Evolutionary conservation across 2,329 filamentous ascomycete species (phyloP), one percentile per base, ranked within the genome.

Genomic region (Rhynchosporium agropyri): DNA sequence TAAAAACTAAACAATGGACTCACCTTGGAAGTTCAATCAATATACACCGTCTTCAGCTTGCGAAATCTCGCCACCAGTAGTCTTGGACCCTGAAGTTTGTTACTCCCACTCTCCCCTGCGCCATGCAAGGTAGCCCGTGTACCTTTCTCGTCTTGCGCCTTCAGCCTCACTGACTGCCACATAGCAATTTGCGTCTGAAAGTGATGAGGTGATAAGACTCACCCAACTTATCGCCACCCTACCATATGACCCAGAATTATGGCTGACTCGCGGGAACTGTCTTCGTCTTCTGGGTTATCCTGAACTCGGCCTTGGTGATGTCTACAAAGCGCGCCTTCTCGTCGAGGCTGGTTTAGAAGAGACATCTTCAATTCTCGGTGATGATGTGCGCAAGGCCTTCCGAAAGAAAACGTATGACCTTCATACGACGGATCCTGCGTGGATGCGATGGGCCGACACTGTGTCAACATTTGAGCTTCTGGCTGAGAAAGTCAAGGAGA

Each of bases 291-390:
- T 74, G 1, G 72, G 70, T 12, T 75, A 68, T 58, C 74, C 74
- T 1, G 73, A 74, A 58, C 67, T 75, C 12, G 71, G 69, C 9
- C 69, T 71, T 0, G 73, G 73, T 3, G 73, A 75, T 46, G 67
- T 68, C 0, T 74, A 74, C 49, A 74, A 73, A 68, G 72, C 73
- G 0, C 67, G 66, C 31, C 66, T 75, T n/a, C 61, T 75, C 9
- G 66, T 72, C 38, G 69, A 74, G 54, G 71, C 73, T 15, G 63
- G 62, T 7, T 50, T 71, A 10, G 38, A 48, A 26, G 64, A 68
- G 54, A 49, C 58, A 3, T 46, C 59, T n/a, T 63, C 68, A 1
- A 58, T 60, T 7, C 65, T 71, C 28, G 72, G 71, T 20, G 54
- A 71, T n/a, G 66, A 72, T 62, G 65, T 73, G 50, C 60, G 68